Evolutionary conservation across 495 filamentous ascomycete genomes (phyloP).

Genomic region (Podospora pseudoanserina): DNA sequence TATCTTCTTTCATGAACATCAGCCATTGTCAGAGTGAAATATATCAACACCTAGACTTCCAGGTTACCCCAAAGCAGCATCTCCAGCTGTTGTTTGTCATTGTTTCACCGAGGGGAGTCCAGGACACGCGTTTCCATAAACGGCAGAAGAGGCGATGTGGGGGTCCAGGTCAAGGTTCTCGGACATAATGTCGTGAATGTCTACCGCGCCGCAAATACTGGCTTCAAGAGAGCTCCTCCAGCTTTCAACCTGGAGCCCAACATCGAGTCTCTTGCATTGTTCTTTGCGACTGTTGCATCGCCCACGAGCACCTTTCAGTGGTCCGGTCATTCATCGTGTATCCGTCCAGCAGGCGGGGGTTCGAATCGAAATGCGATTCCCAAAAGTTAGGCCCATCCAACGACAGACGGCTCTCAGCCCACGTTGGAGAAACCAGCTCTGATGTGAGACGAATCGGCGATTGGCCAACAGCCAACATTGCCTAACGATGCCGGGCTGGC

Average conservation of each 20-base stretch:
- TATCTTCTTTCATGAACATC: no score
- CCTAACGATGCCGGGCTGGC: not conserved
- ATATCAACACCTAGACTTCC: no score
- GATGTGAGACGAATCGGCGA: not conserved
- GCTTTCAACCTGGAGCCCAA: not conserved
- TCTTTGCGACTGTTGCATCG: not conserved
- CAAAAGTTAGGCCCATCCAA: not conserved
- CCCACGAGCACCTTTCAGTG: not conserved
- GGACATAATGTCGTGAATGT: no score
- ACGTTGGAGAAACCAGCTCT: not conserved
- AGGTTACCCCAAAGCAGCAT: not conserved
- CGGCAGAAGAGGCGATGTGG: not conserved
- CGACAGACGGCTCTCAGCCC: not conserved
- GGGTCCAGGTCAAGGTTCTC: not conserved
- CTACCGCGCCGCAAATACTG: no score
- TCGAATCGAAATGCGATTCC: not conserved
- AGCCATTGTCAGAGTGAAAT: no score
- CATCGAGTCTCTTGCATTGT: not conserved
- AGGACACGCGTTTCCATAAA: not conserved
- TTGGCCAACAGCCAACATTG: not conserved
- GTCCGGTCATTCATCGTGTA: not conserved
- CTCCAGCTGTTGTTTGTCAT: not conserved
- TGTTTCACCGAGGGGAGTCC: not conserved
- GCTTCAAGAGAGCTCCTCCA: no score
- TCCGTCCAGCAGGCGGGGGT: not conserved